Conservation (phyloP, 2,329 filamentous ascomycete species). For the Pseudogymnoascus verrucosus region DNA sequence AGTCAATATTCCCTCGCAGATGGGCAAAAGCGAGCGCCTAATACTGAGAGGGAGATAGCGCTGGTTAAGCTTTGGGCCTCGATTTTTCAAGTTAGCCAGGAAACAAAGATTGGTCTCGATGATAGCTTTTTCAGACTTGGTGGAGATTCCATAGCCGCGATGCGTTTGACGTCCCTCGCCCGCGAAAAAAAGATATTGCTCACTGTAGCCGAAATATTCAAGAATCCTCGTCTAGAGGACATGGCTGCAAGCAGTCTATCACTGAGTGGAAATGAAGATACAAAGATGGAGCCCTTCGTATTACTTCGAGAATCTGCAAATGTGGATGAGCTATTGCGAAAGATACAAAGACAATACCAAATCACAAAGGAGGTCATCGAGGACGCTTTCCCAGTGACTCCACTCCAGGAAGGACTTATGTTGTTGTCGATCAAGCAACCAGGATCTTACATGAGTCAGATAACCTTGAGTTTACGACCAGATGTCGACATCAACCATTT, state of each 20-base stretch:
- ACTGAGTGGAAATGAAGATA: no score
- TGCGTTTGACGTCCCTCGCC: slow-evolving; percentile 35
- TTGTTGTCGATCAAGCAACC: slow-evolving; percentile 24
- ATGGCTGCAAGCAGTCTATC: slow-evolving; percentile 9
- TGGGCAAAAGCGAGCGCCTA: not conserved
- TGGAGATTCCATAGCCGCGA: slow-evolving; percentile 29
- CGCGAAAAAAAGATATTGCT: slow-evolving; percentile 22
- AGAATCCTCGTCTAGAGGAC: slow-evolving; percentile 19
- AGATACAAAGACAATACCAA: not conserved
- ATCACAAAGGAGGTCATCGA: slow-evolving; percentile 17
- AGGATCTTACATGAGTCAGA: slow-evolving; percentile 28
- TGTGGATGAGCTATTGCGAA: not conserved
- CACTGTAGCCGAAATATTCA: slow-evolving; percentile 34
- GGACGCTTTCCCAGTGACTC: slow-evolving; percentile 30
- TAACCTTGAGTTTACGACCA: slow-evolving; percentile 6
- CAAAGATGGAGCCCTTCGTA: not conserved
- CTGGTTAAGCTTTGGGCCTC: not conserved
- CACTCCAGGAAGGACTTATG: slow-evolving; percentile 30
- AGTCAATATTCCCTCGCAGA: not conserved
- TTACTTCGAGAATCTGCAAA: not conserved
- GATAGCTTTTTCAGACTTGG: slow-evolving; percentile 33
- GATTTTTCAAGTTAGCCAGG: not conserved
- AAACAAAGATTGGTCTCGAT: slow-evolving; percentile 11
- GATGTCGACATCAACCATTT: slow-evolving; percentile 8
- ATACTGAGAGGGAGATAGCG: not conserved